Evolutionary conservation across 1,284 basidiomycete genomes (phyloP).

Genomic region (Inonotus obliquus): DNA sequence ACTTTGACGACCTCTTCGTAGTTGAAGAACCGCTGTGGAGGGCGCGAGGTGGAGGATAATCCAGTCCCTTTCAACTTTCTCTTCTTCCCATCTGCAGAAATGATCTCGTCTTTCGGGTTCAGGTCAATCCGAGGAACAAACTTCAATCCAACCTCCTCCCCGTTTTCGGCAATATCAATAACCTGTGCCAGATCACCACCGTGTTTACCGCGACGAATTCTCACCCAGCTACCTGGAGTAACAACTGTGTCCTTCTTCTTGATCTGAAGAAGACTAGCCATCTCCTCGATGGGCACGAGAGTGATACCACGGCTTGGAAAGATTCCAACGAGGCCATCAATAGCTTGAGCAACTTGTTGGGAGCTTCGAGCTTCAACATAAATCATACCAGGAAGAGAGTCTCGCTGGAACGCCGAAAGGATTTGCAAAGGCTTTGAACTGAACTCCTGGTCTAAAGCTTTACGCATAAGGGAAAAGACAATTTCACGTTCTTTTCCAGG

Average conservation of each 20-base stretch:
- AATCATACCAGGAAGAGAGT: conserved; percentile 92
- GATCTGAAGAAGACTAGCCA: conserved; percentile 94
- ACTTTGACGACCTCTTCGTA: conserved; percentile 89
- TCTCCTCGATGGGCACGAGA: conserved; percentile 96
- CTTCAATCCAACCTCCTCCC: conserved; percentile 90
- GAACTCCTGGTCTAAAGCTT: conserved; percentile 78
- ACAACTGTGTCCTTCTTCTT: conserved; percentile 91
- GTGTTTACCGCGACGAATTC: conserved; percentile 92
- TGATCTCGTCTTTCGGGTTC: conserved; percentile 77
- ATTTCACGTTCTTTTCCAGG: conserved; percentile 90
- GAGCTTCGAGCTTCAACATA: conserved; percentile 93
- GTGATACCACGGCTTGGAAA: conserved; percentile 79
- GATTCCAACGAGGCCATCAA: conserved; percentile 88
- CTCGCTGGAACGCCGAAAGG: conserved; percentile 91
- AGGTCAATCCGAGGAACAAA: conserved; percentile 97
- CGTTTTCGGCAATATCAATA: conserved; percentile 89
- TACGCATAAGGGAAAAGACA: conserved; percentile 92
- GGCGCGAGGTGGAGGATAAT: conserved; percentile 55
- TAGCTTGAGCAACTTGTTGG: conserved; percentile 82
- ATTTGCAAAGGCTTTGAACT: conserved; percentile 78
- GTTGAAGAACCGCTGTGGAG: conserved; percentile 92
- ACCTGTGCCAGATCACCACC: conserved; percentile 95
- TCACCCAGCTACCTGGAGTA: conserved; percentile 89
- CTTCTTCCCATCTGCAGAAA: conserved; percentile 59
- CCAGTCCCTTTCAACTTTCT: conserved; percentile 58